Base-by-base conservation (phyloP, 1,139 yeast genomes). In the Trichomonascaceae sp. region DNA sequence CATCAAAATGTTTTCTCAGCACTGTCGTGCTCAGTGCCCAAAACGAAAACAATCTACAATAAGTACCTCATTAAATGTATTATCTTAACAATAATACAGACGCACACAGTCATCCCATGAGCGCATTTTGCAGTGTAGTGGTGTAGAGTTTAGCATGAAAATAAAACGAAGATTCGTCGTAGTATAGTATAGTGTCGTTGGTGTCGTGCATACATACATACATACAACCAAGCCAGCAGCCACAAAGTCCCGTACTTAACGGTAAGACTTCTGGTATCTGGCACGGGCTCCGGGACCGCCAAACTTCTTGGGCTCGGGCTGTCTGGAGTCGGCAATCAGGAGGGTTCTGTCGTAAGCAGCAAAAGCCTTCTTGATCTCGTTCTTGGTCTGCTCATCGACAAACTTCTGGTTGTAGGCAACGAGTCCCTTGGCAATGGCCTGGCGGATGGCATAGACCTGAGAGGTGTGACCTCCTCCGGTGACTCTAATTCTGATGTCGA, bases 241-340 rank as follows among this genome's bases (percentile, higher is more conserved):
- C n/a, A n/a, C n/a, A n/a, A n/a, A n/a, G n/a, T n/a, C n/a, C n/a
- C n/a, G n/a, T n/a, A n/a, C 17, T 34, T 87, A 89, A 85, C 98
- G 98, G 93, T 89, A 89, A 69, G 98, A 89, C 72, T 89, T 89
- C 78, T 89, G 98, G 96, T 82, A 89, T 76, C 97, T 87, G 66
- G 98, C 92, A 76, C 98, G 89, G 74, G 98, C 98, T 84, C 98
- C 98, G 72, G 93, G 94, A 78, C 98, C 98, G 77, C 98, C 98
- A 75, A 87, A 89, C 77, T 89, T 89, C 96, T 89, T 89, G 79
- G 99, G 99, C 76, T 89, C 99, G 79, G 87, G 79, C 79, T 93
- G 89, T 81, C 98, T 85, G 61, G 97, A 76, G 70, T 89, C 99
- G 59, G 99, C 98, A 69, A 89, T 92, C 71, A 89, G 81, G 68